Conservation (phyloP, 2,329 filamentous ascomycete genomes). For the Aspergillus sp. region DNA sequence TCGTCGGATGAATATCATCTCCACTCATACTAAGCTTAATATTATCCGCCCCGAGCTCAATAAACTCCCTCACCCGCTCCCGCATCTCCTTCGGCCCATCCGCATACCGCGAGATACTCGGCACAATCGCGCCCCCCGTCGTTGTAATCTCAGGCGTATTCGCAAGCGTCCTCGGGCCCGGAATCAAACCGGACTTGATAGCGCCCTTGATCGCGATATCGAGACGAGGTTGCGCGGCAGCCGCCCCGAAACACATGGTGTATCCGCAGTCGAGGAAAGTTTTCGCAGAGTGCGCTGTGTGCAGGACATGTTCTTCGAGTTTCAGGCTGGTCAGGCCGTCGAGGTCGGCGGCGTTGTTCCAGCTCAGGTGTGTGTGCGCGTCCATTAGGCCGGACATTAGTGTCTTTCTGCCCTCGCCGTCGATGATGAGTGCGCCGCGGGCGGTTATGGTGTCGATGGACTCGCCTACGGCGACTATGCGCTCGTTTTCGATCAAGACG, state of each 20-base stretch:
- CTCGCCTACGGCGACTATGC: no score
- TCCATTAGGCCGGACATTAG: no score
- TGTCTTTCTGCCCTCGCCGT: no score
- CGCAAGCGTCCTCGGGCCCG: constrained; percentile 43
- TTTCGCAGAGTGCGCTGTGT: constrained; percentile 39
- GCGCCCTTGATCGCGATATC: constrained; percentile 44
- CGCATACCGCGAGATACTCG: constrained; percentile 37
- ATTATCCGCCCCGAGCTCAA: constrained; percentile 37
- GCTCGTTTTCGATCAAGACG: no score
- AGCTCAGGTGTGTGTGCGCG: no score
- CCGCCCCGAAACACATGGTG: constrained; percentile 34
- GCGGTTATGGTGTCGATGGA: no score
- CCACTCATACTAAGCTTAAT: constrained; percentile 42
- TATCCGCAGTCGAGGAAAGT: constrained; percentile 45
- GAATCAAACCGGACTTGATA: constrained; percentile 44
- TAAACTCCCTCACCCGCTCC: constrained; percentile 30
- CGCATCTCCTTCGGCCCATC: constrained; percentile 39
- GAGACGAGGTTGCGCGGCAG: constrained; percentile 41
- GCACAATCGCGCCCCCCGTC: constrained; percentile 40
- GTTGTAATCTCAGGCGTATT: constrained; percentile 46
- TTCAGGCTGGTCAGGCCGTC: constrained; percentile 32
- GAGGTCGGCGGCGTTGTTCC: no score
- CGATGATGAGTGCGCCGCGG: no score
- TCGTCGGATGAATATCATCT: constrained; percentile 12
- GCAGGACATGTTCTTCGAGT: constrained; percentile 44